phyloP scores from a whole-genome alignment of 2,329 filamentous ascomycete species.

The Colletotrichum costaricense region DNA sequence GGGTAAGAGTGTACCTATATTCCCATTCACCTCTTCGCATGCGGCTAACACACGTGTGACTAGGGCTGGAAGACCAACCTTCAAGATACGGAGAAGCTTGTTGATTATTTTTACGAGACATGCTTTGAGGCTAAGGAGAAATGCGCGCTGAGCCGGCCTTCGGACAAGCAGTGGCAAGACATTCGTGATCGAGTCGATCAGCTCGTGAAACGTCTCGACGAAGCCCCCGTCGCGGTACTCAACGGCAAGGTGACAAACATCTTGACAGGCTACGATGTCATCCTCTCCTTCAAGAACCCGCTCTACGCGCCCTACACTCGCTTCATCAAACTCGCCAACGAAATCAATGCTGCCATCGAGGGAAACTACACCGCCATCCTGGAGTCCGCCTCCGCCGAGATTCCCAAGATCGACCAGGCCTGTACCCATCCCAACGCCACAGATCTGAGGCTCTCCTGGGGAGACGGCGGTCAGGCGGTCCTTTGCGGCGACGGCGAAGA shows the following conservation, averaged over 20 bases:
- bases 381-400: background rate
- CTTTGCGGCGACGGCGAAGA: constrained; percentile 50
- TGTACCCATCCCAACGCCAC: constrained; percentile 17
- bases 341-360: constrained; percentile 40
- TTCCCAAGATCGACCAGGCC: constrained; percentile 11
- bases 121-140: constrained; percentile 46
- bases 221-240: constrained; percentile 40
- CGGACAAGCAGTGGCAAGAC: constrained; percentile 42
- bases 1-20: constrained; percentile 39
- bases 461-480: constrained; percentile 42
- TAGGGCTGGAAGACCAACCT: constrained; percentile 50
- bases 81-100: constrained; percentile 49
- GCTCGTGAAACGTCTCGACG: constrained; percentile 44
- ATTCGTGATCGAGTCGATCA: constrained; percentile 47
- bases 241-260: constrained; percentile 38
- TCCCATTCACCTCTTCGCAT: too few species aligned
- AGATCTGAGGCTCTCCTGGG: background rate
- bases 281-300: constrained; percentile 38
- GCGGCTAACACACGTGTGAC: background rate
- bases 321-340: constrained; percentile 33
- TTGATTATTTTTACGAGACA: constrained; percentile 47
- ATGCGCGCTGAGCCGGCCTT: constrained; percentile 43
- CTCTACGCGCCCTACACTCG: constrained; percentile 46
- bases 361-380: constrained; percentile 42
- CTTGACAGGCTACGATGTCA: constrained; percentile 47